Evolutionary conservation across 2,329 filamentous ascomycete species (phyloP), one percentile per base, ranked within the genome.

Genomic region (Aphanocladium album): DNA sequence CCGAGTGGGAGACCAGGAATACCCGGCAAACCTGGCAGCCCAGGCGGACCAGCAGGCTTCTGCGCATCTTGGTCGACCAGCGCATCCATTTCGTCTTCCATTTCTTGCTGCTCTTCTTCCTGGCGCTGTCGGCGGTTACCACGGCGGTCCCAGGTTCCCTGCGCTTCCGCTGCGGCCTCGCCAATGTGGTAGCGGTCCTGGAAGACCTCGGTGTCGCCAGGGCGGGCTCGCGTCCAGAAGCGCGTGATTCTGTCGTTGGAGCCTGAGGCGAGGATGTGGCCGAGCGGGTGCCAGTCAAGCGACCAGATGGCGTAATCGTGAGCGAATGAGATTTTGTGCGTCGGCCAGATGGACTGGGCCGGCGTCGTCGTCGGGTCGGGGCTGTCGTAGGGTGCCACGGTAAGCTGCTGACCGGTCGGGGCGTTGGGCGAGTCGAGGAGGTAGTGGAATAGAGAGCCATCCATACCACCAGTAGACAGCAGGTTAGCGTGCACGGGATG

Each of bases 261-360:
- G 14, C 95, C 95, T 2, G 93, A 96, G 0, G 93, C 93, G 8
- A 99, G 83, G 64, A 99, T 93, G 71, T 99, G 95, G 30, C 95
- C 95, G 0, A 98, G 82, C 0, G 95, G 95, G 72, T 99, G 95
- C 93, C 95, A 99, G 77, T 97, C 93, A 54, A 99, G 83, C 19
- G 93, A 96, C 95, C 95, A 99, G 65, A 99, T 95, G 19, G 92
- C 91, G 72, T 93, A 96, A 67, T 96, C 90, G 73, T 99, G 95
- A 0, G 95, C 95, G 70, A 88, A 93, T 8, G 89, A 86, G 35
- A 97, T 77, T 69, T 87, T 89, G 77, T 98, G 93, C 3, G 92
- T 91, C 1, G 95, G 95, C 71, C 91, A 91, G 63, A 99, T 90
- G n/a, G 91, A 89, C 73, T 97, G 93, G 0, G 91, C 87, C 0